Conservation (phyloP, 169 alveolate species). For the Amoebophrya sp. region DNA sequence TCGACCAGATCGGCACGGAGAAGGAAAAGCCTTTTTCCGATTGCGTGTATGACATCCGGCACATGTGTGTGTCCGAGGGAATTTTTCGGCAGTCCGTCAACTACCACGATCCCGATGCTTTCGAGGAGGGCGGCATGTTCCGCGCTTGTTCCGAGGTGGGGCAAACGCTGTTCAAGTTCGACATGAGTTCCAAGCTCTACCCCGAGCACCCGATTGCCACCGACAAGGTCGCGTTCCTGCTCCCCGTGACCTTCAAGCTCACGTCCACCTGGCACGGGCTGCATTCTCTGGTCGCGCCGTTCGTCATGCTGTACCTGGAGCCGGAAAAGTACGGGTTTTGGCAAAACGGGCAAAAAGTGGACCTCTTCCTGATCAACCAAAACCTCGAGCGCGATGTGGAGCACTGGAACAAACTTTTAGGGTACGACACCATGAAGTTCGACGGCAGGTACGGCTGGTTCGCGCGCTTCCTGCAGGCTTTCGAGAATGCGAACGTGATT, state of each 20-base stretch:
- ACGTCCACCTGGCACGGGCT: conserved; percentile 19
- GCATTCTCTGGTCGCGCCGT: not conserved
- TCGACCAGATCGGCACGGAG: not conserved
- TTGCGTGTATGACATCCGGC: not conserved
- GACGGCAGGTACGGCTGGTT: conserved; percentile 19
- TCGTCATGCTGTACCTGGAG: not conserved
- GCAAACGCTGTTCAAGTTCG: not conserved
- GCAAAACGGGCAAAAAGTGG: not conserved
- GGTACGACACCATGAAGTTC: not conserved
- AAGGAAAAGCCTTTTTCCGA: not conserved
- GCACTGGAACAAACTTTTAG: not conserved
- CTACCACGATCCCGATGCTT: not conserved
- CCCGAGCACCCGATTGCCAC: not conserved
- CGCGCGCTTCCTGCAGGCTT: not conserved
- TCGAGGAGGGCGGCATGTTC: conserved; percentile 12
- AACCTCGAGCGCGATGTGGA: not conserved
- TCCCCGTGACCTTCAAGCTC: not conserved
- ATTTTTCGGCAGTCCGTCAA: not conserved
- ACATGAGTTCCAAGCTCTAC: not conserved
- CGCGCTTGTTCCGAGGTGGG: conserved; percentile 22
- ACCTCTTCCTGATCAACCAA: not conserved
- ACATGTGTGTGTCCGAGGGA: not conserved
- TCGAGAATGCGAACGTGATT: not conserved
- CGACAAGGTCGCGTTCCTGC: not conserved
- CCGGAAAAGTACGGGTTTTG: not conserved